Conservation (phyloP, 2,329 filamentous ascomycete genomes). For the Beauveria medogensis region DNA sequence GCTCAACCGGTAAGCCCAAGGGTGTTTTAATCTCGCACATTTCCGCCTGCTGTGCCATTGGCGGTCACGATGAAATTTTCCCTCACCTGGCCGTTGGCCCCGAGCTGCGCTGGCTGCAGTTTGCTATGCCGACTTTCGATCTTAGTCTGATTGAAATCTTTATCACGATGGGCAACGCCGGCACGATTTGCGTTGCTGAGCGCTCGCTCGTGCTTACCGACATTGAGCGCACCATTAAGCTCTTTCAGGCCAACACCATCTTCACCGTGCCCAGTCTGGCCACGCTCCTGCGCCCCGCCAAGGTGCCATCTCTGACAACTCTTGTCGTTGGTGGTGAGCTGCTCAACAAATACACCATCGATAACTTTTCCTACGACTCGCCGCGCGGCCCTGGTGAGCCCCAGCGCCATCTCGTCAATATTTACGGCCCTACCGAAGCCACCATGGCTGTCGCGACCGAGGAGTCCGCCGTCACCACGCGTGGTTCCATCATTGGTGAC, state of each 20-base stretch:
- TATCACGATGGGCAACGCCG: slow-evolving; percentile 8
- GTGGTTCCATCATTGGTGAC: slow-evolving; percentile 10
- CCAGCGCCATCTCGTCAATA: slow-evolving; percentile 7
- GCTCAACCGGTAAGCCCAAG: slow-evolving; percentile 42
- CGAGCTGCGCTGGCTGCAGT: slow-evolving; percentile 10
- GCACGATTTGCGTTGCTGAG: slow-evolving; percentile 10
- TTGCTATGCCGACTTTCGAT: slow-evolving; percentile 11
- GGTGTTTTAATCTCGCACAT: slow-evolving; percentile 72
- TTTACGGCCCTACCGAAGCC: slow-evolving; percentile 11
- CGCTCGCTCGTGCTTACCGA: slow-evolving; percentile 10
- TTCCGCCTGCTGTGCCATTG: slow-evolving; percentile 5
- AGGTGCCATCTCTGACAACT: slow-evolving; percentile 9
- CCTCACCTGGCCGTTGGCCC: slow-evolving; percentile 2
- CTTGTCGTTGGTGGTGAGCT: slow-evolving; percentile 12
- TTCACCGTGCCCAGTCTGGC: slow-evolving; percentile 11
- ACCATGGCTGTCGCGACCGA: slow-evolving; percentile 10
- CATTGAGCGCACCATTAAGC: slow-evolving; percentile 10
- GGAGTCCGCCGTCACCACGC: background rate
- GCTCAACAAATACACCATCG: slow-evolving; percentile 7
- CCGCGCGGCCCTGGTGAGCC: slow-evolving; percentile 32
- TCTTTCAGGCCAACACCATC: slow-evolving; percentile 9
- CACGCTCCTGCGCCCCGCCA: slow-evolving; percentile 8
- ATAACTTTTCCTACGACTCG: slow-evolving; percentile 8
- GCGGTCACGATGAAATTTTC: slow-evolving; percentile 4
- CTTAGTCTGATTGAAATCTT: slow-evolving; percentile 11